These are phyloP conservation scores for Raffaelea ambrosiae DNA, from an alignment of 2,329 filamentous ascomycete species.

Conservation along the genomic window DNA sequence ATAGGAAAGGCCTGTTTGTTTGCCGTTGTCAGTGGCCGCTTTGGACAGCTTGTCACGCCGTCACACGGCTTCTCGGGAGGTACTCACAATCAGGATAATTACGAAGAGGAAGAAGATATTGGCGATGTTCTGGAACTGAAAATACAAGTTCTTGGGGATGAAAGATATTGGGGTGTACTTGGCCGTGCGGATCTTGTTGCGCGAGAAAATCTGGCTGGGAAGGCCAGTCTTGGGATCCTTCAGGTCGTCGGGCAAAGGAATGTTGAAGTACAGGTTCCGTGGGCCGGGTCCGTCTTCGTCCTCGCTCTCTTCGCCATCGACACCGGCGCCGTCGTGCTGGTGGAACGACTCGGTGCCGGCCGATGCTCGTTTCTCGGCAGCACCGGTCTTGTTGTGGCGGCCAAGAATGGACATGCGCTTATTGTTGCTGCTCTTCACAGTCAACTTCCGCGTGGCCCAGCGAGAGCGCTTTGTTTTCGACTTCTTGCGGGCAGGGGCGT, in stretches of 20 bases:
- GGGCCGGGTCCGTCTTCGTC: conserved; percentile 29
- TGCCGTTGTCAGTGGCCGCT: no score
- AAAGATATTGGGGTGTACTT: conserved; percentile 97
- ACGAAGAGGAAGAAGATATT: conserved; percentile 98
- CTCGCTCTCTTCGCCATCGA: conserved; percentile 25
- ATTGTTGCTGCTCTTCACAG: conserved; percentile 61
- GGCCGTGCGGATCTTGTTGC: conserved; percentile 96
- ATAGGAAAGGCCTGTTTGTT: conserved; percentile 76
- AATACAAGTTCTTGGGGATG: conserved; percentile 91
- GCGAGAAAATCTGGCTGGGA: conserved; percentile 59
- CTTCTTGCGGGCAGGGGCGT: background rate
- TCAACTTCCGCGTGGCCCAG: conserved; percentile 92
- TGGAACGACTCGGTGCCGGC: conserved; percentile 20
- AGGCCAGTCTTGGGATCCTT: conserved; percentile 69
- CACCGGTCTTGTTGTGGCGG: conserved; percentile 56
- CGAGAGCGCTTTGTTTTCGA: conserved; percentile 63
- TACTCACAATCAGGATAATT: conserved; percentile 84
- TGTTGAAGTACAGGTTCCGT: conserved; percentile 75
- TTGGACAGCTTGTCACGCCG: no score
- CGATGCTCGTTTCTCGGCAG: conserved; percentile 54
- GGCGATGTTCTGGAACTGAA: conserved; percentile 97
- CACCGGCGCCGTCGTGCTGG: conserved; percentile 24
- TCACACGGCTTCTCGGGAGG: no score
- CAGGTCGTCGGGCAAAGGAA: conserved; percentile 64
- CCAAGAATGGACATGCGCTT: conserved; percentile 81